These are phyloP conservation scores for Colletotrichum eremochloae DNA, from an alignment of 2,329 filamentous ascomycete species.

Conservation along the genomic window DNA sequence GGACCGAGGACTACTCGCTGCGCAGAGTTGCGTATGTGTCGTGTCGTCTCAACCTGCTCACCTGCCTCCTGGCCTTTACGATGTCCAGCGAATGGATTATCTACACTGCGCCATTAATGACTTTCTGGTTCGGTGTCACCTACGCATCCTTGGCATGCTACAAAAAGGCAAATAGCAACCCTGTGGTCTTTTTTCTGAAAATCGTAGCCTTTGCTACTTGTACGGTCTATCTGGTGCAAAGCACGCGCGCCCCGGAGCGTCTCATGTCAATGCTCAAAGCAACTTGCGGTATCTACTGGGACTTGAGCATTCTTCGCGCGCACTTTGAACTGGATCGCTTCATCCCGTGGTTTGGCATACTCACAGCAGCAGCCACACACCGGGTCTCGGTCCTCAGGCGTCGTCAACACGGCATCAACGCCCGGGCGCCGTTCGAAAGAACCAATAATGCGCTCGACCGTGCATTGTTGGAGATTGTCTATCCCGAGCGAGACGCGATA, in stretches of 20 bases:
- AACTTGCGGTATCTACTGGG: slow-evolving; percentile 61
- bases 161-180: slow-evolving; percentile 57
- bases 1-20: slow-evolving; percentile 68
- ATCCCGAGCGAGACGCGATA: slow-evolving; percentile 36
- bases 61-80: slow-evolving; percentile 64
- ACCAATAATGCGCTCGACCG: slow-evolving; percentile 36
- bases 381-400: slow-evolving; percentile 43
- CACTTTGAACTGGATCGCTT: slow-evolving; percentile 66
- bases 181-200: slow-evolving; percentile 60
- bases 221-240: slow-evolving; percentile 32
- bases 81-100: slow-evolving; percentile 65
- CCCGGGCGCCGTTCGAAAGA: slow-evolving; percentile 20
- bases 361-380: slow-evolving; percentile 59
- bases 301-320: slow-evolving; percentile 63
- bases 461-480: slow-evolving; percentile 25
- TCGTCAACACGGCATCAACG: slow-evolving; percentile 33
- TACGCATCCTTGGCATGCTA: slow-evolving; percentile 64
- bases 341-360: slow-evolving; percentile 69
- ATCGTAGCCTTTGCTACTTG: slow-evolving; percentile 59
- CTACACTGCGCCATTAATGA: slow-evolving; percentile 71
- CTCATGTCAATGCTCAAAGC: slow-evolving; percentile 28
- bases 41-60: slow-evolving; percentile 69
- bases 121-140: slow-evolving; percentile 73
- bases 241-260: slow-evolving; percentile 26
- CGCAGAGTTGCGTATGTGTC: slow-evolving; percentile 61